A percentile compares a stretch with the other conserved stretches of the same genome.
Evolutionary conservation across 2,329 filamentous ascomycete genomes (phyloP).

Genomic region (Colletotrichum cereale): DNA sequence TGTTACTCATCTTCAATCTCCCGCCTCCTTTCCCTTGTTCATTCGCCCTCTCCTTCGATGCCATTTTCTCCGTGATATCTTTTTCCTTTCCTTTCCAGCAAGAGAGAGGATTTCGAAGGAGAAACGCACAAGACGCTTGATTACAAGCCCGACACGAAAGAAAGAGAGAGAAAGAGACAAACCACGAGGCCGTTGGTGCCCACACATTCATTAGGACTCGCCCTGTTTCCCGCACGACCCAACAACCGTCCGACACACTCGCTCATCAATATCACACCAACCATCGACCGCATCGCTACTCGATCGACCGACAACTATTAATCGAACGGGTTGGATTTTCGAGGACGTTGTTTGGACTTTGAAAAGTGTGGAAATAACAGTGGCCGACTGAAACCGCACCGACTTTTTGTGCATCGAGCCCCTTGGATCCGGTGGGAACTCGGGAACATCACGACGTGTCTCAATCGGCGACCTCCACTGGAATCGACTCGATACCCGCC

Average conservation of each 20-base stretch:
- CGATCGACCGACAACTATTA: slow-evolving; percentile 19
- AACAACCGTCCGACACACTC: slow-evolving; percentile 31
- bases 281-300: slow-evolving; percentile 14
- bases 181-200: slow-evolving; percentile 26
- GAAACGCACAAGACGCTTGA: slow-evolving; percentile 3
- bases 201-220: slow-evolving; percentile 38
- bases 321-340: slow-evolving; percentile 13
- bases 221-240: slow-evolving; percentile 33
- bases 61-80: slow-evolving; percentile 37
- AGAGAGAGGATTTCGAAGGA: slow-evolving; percentile 11
- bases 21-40: slow-evolving; percentile 35
- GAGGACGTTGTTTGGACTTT: slow-evolving; percentile 10
- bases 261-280: slow-evolving; percentile 23
- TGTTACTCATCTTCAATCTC: slow-evolving; percentile 40
- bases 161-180: background rate
- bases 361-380: slow-evolving; percentile 11
- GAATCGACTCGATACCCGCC: slow-evolving; percentile 23
- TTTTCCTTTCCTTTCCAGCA: slow-evolving; percentile 19
- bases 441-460: slow-evolving; percentile 9
- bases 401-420: background rate
- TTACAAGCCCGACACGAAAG: background rate
- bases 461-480: slow-evolving; percentile 19
- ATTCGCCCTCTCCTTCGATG: slow-evolving; percentile 33
- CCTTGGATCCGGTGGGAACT: slow-evolving; percentile 10
- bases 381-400: slow-evolving; percentile 13